Evolutionary conservation across 1,284 basidiomycete genomes (phyloP), one percentile per base, ranked within the genome.

Genomic region (Ustilago bromivora): DNA sequence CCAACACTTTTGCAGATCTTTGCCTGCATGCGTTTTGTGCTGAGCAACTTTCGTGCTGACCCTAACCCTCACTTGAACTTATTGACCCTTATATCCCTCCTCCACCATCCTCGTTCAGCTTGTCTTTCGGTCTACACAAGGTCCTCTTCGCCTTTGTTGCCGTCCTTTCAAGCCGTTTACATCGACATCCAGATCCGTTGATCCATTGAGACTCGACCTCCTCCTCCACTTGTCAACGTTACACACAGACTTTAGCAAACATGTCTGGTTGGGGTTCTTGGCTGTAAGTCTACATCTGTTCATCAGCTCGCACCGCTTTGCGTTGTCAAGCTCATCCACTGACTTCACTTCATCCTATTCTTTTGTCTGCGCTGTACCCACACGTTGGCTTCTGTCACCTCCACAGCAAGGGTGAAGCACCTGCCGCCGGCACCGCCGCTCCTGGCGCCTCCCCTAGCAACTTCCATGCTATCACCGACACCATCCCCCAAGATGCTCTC

Each of bases 401-500:
- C 13, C 17, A 40, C 58, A 66, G 55, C 51, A 72, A 78, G 61
- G 59, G 71, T 70, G 64, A 78, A 60, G 19, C 69, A 36, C 53
- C 63, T 19, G 56, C 62, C 17, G 60, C 47, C 34, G 46, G 57
- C 57, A n/a, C 58, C 49, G 51, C 57, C 46, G 57, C 72, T 17
- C 49, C 68, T 9, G 57, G 71, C n/a, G 75, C 76, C 13, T 58
- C 68, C 31, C 71, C 68, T 28, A 75, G 70, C 63, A 85, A 85
- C 71, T 84, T 85, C 64, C 69, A 76, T 28, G 79, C 84, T 52
- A 79, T 85, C 52, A 82, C 80, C 46, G 82, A 84, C 71, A 52
- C 72, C 1, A 70, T 74, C 61, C 28, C 79, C 4, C 83, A 84
- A 66, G 67, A 75, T 32, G 34, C 92, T 71, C 86, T 92, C 57